A percentile compares a stretch with the other conserved stretches of the same genome.
Conservation (phyloP, 139 green algal genomes). For the Nannochloris sp. region DNA sequence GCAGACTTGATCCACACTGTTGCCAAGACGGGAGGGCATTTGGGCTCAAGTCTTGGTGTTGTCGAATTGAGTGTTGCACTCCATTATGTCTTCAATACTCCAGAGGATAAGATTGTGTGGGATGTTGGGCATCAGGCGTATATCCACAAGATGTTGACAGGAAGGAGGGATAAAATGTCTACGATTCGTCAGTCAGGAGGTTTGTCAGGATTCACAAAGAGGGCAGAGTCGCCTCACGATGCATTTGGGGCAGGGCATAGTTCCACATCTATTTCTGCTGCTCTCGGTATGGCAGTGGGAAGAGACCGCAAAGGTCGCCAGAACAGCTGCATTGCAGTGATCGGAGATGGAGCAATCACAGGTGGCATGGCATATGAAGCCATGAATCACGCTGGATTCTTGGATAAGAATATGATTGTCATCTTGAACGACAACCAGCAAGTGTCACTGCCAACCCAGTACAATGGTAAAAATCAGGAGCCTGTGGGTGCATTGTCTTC, state of each 20-base stretch:
- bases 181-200: conserved; percentile 87
- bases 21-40: conserved; percentile 62
- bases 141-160: conserved; percentile 98
- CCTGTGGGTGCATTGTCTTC: conserved; percentile 91
- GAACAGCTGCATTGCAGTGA: conserved; percentile 68
- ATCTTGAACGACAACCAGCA: conserved; percentile 99
- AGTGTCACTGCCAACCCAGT: conserved; percentile 94
- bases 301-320: conserved; percentile 75
- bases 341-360: conserved; percentile 98
- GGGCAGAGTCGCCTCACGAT: conserved; percentile 90
- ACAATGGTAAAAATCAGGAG: conserved; percentile 91
- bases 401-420: conserved; percentile 99
- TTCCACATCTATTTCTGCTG: conserved; percentile 91
- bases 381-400: conserved; percentile 99
- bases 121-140: conserved; percentile 96
- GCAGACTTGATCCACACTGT: conserved; percentile 91
- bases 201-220: conserved; percentile 94
- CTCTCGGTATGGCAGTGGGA: conserved; percentile 93
- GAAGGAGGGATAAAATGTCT: conserved; percentile 73
- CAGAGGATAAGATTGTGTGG: conserved; percentile 82
- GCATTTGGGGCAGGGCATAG: conserved; percentile 94
- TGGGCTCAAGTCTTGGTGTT: conserved; percentile 89
- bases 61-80: conserved; percentile 96
- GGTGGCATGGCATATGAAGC: conserved; percentile 98
- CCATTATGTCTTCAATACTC: conserved; percentile 96